A percentile compares a stretch with the other conserved stretches of the same genome.
phyloP scores from a whole-genome alignment of 164 flowering plant species.

The Chimonanthus praecox region DNA sequence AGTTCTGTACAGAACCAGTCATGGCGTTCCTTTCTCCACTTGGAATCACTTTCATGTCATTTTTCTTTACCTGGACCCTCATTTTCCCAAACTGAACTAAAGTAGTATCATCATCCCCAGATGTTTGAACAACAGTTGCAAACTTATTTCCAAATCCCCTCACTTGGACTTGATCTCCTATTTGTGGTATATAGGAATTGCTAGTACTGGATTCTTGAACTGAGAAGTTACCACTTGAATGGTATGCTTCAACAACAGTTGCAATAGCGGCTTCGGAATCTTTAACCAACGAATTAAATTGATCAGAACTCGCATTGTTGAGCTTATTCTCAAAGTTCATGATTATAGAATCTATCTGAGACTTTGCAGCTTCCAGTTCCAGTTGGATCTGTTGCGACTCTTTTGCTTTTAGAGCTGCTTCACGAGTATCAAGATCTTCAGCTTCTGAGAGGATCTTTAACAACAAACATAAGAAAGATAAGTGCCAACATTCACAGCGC shows the following conservation, averaged over 20 bases:
- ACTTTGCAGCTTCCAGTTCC: conserved; percentile 46
- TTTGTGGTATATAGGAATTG: conserved; percentile 39
- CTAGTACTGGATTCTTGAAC: conserved; percentile 15
- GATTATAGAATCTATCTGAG: conserved; percentile 50
- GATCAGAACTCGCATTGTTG: conserved; percentile 32
- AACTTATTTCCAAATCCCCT: conserved; percentile 60
- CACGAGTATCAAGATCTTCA: conserved; percentile 63
- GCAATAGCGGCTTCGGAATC: conserved; percentile 66
- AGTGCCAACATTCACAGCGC: background rate
- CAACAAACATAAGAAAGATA: background rate
- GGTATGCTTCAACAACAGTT: conserved; percentile 48
- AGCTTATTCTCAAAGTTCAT: conserved; percentile 57
- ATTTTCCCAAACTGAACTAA: conserved; percentile 76
- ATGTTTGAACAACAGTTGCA: conserved; percentile 70
- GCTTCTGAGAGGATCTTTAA: conserved; percentile 66
- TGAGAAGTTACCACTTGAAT: conserved; percentile 19
- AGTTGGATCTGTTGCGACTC: conserved; percentile 39
- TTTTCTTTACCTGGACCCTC: conserved; percentile 50
- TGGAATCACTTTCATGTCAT: conserved; percentile 35
- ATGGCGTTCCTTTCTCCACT: conserved; percentile 19
- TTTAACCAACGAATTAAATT: conserved; percentile 40
- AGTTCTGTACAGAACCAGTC: conserved; percentile 16
- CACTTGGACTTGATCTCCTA: conserved; percentile 69
- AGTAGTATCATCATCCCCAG: conserved; percentile 53
- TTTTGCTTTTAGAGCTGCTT: conserved; percentile 52